Evolutionary conservation across 352 stramenopile species (phyloP).

Genomic region (Pythium dissotocum): DNA sequence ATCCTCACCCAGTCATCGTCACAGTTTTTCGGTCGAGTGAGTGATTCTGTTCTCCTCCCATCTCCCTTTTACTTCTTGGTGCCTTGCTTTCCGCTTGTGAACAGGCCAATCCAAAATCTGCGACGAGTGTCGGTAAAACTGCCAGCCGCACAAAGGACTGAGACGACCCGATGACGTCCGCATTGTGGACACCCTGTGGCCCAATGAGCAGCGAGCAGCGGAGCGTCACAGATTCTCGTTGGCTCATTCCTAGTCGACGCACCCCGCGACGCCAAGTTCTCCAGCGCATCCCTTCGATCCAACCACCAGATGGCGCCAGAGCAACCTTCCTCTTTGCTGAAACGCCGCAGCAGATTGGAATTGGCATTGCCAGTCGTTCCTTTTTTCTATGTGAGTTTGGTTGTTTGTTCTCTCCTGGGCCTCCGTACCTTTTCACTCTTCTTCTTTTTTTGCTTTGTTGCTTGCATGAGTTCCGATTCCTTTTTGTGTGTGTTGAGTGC

Average conservation of each 20-base stretch:
- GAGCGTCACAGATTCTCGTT: slow-evolving; percentile 5
- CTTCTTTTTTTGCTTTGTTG: background rate
- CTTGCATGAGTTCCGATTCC: background rate
- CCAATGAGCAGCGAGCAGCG: slow-evolving; percentile 26
- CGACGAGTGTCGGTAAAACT: slow-evolving; percentile 25
- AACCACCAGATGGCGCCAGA: slow-evolving; percentile 2
- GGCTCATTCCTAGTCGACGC: slow-evolving; percentile 16
- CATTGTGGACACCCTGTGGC: slow-evolving; percentile 31
- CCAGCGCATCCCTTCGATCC: slow-evolving; percentile 13
- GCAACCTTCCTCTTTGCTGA: background rate
- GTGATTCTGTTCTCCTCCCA: slow-evolving; percentile 26
- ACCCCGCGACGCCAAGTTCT: background rate
- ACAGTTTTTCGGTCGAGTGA: slow-evolving; percentile 23
- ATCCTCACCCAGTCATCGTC: slow-evolving; percentile 20
- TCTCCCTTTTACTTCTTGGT: slow-evolving; percentile 13
- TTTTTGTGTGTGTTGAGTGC: background rate
- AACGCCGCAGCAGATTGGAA: background rate
- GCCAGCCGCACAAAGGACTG: background rate
- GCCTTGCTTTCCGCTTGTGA: slow-evolving; percentile 4
- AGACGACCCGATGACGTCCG: slow-evolving; percentile 29
- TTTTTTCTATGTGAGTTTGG: background rate
- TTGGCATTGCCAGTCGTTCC: background rate
- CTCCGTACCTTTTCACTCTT: background rate
- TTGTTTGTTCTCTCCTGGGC: background rate
- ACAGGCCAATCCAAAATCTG: slow-evolving; percentile 25